These are phyloP conservation scores for Fonsecaea monophora DNA, from an alignment of 2,329 filamentous ascomycete species.

Conservation along the genomic window DNA sequence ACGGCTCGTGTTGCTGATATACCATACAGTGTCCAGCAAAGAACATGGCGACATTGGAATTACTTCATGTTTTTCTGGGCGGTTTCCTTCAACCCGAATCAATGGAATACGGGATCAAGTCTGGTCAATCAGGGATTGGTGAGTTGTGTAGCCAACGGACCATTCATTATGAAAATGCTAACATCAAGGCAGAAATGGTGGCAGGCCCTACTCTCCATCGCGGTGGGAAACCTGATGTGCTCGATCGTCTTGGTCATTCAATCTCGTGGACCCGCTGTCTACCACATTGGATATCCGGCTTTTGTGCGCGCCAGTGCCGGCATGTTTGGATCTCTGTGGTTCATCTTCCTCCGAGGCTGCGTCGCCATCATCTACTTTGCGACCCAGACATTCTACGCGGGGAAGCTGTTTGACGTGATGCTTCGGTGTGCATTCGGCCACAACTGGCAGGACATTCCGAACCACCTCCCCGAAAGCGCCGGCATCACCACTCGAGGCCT, in stretches of 20 bases:
- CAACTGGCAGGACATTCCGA: slow-evolving; percentile 34
- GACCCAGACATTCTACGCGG: slow-evolving; percentile 31
- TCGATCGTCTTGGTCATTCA: slow-evolving; percentile 56
- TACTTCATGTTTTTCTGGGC: slow-evolving; percentile 51
- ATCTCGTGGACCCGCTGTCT: slow-evolving; percentile 51
- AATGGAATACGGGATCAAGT: slow-evolving; percentile 51
- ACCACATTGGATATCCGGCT: slow-evolving; percentile 53
- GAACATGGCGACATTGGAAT: slow-evolving; percentile 52
- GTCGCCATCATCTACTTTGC: slow-evolving; percentile 52
- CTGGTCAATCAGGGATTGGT: slow-evolving; percentile 51
- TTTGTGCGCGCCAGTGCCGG: slow-evolving; percentile 51
- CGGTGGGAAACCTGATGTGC: slow-evolving; percentile 51
- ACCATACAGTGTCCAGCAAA: slow-evolving; percentile 41
- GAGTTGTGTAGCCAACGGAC: background rate
- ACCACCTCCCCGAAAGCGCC: slow-evolving; percentile 40
- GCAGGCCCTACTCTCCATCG: slow-evolving; percentile 54
- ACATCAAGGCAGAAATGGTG: slow-evolving; percentile 51
- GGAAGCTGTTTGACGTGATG: slow-evolving; percentile 42
- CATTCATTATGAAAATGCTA: background rate
- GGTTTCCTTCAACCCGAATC: slow-evolving; percentile 45
- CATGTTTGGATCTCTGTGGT: slow-evolving; percentile 54
- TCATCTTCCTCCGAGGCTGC: slow-evolving; percentile 50
- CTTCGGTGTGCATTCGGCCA: slow-evolving; percentile 35
- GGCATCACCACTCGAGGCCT: slow-evolving; percentile 41
- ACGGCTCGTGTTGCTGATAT: background rate